Evolutionary conservation across 2,329 filamentous ascomycete species (phyloP).

Genomic region (Calonectria hawksworthii): DNA sequence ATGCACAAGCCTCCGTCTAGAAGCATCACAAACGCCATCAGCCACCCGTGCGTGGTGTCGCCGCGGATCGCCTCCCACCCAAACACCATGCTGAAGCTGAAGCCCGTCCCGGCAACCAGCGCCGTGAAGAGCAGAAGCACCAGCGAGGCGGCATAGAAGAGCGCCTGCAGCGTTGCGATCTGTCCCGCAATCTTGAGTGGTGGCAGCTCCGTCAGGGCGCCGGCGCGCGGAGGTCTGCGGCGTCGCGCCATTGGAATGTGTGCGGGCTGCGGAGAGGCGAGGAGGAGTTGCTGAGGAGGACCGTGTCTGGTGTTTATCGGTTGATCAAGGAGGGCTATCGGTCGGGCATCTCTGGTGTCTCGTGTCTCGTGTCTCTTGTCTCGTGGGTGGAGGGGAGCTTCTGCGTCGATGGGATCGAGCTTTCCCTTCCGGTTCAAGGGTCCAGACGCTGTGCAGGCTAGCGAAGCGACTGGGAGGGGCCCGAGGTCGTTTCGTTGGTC

Average conservation of each 20-base stretch:
- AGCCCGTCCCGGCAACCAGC: slow-evolving; percentile 69
- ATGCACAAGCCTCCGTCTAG: slow-evolving; percentile 68
- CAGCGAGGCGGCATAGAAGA: slow-evolving; percentile 67
- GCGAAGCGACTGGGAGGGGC: neutral
- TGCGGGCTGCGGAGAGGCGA: neutral
- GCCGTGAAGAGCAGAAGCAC: slow-evolving; percentile 70
- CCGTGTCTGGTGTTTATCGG: neutral
- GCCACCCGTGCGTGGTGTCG: slow-evolving; percentile 74
- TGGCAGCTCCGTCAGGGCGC: slow-evolving; percentile 72
- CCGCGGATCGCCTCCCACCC: slow-evolving; percentile 71
- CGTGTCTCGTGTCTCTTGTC: neutral
- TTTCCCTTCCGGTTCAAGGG: neutral
- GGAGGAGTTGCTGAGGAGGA: neutral
- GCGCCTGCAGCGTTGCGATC: slow-evolving; percentile 68
- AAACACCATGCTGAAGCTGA: slow-evolving; percentile 68
- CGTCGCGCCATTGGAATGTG: slow-evolving; percentile 63
- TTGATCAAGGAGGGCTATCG: slow-evolving; percentile 28
- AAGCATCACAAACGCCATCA: slow-evolving; percentile 70
- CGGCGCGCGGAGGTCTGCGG: slow-evolving; percentile 70
- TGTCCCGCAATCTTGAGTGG: slow-evolving; percentile 72
- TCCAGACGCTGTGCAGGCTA: neutral
- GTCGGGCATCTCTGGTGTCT: slow-evolving; percentile 38
- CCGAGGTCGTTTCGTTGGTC: neutral
- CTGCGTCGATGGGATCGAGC: neutral
- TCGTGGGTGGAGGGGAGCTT: neutral